A percentile compares a stretch with the other conserved stretches of the same genome.
Conservation (phyloP, 129 eudicot genomes). For the Oenanthe sinensis region DNA sequence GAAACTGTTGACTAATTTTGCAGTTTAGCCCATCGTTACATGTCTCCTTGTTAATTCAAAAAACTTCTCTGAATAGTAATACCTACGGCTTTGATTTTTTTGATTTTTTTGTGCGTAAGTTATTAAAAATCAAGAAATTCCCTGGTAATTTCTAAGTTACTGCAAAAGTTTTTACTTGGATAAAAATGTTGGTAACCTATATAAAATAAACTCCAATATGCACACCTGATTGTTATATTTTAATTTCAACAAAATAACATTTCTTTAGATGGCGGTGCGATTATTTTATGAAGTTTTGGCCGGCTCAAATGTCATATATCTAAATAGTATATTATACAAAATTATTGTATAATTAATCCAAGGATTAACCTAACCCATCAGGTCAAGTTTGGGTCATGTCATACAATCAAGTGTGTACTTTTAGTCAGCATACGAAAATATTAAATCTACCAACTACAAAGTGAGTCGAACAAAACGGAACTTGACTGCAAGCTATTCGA, state of each 20-base stretch:
- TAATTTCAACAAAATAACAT: too few relatives aligned
- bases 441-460: too few relatives aligned
- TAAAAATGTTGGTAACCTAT: neutral
- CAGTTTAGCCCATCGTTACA: neutral
- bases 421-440: too few relatives aligned
- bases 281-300: neutral
- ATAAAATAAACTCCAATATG: too few relatives aligned
- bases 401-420: neutral
- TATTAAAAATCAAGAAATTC: too few relatives aligned
- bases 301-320: neutral
- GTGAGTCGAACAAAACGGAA: neutral
- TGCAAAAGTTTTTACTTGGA: neutral
- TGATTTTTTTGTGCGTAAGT: neutral
- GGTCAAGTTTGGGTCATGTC: neutral
- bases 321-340: too few relatives aligned
- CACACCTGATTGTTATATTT: too few relatives aligned
- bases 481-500: neutral
- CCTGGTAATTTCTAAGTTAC: neutral
- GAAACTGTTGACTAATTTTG: neutral
- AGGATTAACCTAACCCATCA: neutral
- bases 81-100: neutral
- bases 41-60: too few relatives aligned
- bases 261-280: neutral
- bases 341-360: neutral
- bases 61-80: neutral